These are phyloP conservation scores for Flagelloscypha sp. DNA, from an alignment of 768 basidiomycete species.

Conservation along the genomic window DNA sequence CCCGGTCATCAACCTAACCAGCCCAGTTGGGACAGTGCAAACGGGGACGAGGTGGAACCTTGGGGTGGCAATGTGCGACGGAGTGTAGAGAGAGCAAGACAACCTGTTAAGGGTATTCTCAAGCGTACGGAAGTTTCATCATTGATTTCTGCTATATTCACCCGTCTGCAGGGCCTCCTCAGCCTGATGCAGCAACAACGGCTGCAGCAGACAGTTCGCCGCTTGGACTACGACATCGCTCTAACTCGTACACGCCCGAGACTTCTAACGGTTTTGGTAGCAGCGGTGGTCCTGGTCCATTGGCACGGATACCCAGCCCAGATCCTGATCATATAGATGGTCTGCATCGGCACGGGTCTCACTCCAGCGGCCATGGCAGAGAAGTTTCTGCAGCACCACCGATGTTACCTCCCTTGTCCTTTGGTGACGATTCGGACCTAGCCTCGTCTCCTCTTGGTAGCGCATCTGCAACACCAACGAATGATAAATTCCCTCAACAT, in stretches of 20 bases:
- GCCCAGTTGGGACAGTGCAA: constrained; percentile 41
- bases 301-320: constrained; percentile 74
- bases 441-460: too few species aligned
- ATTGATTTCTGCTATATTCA: constrained; percentile 1
- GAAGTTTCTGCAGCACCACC: constrained; percentile 39
- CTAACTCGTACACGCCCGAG: constrained; percentile 74
- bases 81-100: constrained; percentile 56
- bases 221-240: constrained; percentile 67
- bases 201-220: too few species aligned
- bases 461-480: too few species aligned
- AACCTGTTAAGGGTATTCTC: constrained; percentile 78
- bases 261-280: constrained; percentile 40
- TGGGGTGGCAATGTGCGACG: constrained; percentile 74
- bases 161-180: not conserved
- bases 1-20: too few species aligned
- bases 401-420: constrained; percentile 19
- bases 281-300: constrained; percentile 53
- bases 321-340: constrained; percentile 85
- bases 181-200: constrained; percentile 50
- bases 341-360: constrained; percentile 61
- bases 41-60: constrained; percentile 53
- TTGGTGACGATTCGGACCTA: too few species aligned
- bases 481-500: too few species aligned
- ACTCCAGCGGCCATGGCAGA: constrained; percentile 37
- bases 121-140: constrained; percentile 53